Conservation (phyloP, 2,329 filamentous ascomycete species). For the Dothideomycetes sp. region DNA sequence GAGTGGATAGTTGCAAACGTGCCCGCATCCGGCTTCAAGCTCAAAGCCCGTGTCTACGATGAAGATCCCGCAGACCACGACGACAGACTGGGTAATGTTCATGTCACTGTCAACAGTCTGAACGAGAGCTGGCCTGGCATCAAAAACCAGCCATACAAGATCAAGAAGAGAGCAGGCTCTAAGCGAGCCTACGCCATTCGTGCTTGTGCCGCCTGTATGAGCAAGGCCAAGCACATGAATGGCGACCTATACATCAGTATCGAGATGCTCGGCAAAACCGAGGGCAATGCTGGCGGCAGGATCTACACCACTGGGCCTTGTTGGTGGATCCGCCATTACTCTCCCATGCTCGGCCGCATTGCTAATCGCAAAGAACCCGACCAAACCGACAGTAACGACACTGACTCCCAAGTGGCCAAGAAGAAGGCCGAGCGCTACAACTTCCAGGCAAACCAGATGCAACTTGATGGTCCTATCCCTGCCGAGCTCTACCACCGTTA, state of each 20-base stretch:
- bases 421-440: conserved; percentile 54
- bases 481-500: conserved; percentile 76
- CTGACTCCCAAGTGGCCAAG: conserved; percentile 32
- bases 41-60: conserved; percentile 83
- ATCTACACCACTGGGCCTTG: conserved; percentile 71
- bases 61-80: conserved; percentile 81
- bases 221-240: conserved; percentile 52
- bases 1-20: conserved; percentile 85
- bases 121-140: conserved; percentile 59
- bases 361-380: conserved; percentile 52
- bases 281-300: conserved; percentile 51
- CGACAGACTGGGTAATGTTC: conserved; percentile 79
- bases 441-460: conserved; percentile 89
- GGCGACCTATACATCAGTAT: conserved; percentile 64
- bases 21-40: conserved; percentile 64
- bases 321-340: conserved; percentile 73
- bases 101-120: conserved; percentile 52
- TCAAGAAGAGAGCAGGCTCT: conserved; percentile 77
- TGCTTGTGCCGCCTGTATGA: conserved; percentile 53
- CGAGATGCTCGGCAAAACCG: conserved; percentile 65
- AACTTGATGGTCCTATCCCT: conserved; percentile 74
- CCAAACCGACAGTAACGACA: conserved; percentile 24
- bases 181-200: conserved; percentile 75
- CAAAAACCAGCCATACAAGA: conserved; percentile 51
- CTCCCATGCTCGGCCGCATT: conserved; percentile 75